phyloP scores from a whole-genome alignment of 129 eudicot species.

The Flaveria sonorensis region DNA sequence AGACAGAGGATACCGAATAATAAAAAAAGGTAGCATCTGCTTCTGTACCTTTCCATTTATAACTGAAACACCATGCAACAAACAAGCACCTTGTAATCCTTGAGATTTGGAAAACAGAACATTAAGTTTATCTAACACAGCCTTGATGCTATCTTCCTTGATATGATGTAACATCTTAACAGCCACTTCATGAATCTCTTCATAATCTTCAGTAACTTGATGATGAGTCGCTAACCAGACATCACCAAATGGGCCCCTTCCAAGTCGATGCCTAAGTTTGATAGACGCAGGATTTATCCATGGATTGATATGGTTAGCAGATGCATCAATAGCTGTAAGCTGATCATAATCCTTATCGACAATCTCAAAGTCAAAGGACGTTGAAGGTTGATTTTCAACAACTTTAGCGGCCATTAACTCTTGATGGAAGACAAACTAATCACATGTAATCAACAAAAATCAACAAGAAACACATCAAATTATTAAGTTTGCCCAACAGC shows the following conservation, averaged over 20 bases:
- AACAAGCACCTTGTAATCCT: conserved; percentile 64
- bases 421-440: conserved; percentile 27
- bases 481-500: neutral
- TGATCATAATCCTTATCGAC: conserved; percentile 67
- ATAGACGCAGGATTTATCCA: conserved; percentile 79
- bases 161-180: conserved; percentile 77
- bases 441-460: conserved; percentile 18
- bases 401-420: conserved; percentile 68
- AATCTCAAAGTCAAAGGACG: conserved; percentile 72
- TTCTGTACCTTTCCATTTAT: conserved; percentile 68
- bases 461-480: conserved; percentile 12
- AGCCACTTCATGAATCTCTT: conserved; percentile 85
- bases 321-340: conserved; percentile 40
- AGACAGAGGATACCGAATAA: neutral
- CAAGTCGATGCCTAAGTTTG: conserved; percentile 81
- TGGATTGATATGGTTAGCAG: conserved; percentile 49
- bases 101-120: conserved; percentile 51
- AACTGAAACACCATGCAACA: conserved; percentile 69
- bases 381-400: conserved; percentile 38
- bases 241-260: conserved; percentile 94
- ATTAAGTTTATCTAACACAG: conserved; percentile 58
- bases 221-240: conserved; percentile 94
- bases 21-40: conserved; percentile 1
- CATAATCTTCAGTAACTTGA: conserved; percentile 60
- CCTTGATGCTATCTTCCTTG: conserved; percentile 64